A percentile compares a stretch with the other conserved stretches of the same genome.
Conservation (phyloP, 495 filamentous ascomycete species). For the Aspergillus saccharolyticus region DNA sequence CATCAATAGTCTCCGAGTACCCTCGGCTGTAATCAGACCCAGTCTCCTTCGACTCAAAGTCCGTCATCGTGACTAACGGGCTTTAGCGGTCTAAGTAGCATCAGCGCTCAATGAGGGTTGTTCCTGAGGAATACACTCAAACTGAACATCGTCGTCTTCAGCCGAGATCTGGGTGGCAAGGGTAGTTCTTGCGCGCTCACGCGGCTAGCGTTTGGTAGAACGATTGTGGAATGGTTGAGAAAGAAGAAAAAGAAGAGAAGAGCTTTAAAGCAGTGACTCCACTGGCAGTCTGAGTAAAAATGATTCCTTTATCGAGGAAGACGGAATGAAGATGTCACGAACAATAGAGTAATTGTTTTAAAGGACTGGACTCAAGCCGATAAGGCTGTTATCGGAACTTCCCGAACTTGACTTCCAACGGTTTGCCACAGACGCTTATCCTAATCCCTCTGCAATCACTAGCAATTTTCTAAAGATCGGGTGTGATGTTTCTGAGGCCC, state of each 20-base stretch:
- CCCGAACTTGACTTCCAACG: slow-evolving; percentile 7
- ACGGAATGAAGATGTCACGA: background rate
- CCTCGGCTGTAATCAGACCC: slow-evolving; percentile 21
- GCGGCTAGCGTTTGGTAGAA: background rate
- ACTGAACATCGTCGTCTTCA: background rate
- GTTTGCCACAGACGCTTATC: background rate
- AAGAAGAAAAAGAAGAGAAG: background rate
- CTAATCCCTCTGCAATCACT: background rate
- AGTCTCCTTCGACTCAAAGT: background rate
- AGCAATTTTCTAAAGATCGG: background rate
- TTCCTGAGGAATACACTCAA: background rate
- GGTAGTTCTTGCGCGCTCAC: background rate
- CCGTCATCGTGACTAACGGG: slow-evolving; percentile 12
- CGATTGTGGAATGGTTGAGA: background rate
- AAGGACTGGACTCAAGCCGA: background rate
- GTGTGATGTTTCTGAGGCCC: background rate
- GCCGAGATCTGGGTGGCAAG: background rate
- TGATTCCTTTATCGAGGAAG: background rate
- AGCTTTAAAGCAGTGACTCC: too few species aligned
- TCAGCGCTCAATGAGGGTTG: background rate
- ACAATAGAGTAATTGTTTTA: background rate
- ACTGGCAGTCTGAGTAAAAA: background rate
- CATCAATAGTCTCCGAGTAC: slow-evolving; percentile 66
- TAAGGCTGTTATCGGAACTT: slow-evolving; percentile 12
- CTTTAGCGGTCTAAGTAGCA: background rate